Evolutionary conservation across 306 rosid genomes (phyloP).

Genomic region (Senna siamea): DNA sequence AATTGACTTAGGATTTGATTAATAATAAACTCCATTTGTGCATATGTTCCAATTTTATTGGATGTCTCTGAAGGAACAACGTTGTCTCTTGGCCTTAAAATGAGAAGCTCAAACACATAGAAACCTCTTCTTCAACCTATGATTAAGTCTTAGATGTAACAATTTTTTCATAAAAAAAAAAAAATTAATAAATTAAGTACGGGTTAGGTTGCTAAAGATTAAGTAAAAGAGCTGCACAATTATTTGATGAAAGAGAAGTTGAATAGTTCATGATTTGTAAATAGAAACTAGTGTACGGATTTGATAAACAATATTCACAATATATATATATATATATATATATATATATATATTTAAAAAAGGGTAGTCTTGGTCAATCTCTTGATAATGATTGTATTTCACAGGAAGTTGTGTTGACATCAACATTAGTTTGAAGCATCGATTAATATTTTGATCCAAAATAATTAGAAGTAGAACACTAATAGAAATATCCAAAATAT

Average conservation of each 20-base stretch:
- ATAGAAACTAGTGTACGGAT: slow-evolving; percentile 9
- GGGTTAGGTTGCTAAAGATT: too few species aligned
- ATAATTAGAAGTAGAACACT: too few species aligned
- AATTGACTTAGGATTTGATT: neutral
- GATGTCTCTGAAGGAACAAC: neutral
- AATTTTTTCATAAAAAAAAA: too few species aligned
- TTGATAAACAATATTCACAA: slow-evolving; percentile 19
- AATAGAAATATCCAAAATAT: too few species aligned
- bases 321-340: too few species aligned
- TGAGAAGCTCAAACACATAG: neutral
- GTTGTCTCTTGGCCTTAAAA: neutral
- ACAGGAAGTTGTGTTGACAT: neutral
- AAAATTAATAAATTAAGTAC: too few species aligned
- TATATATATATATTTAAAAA: too few species aligned
- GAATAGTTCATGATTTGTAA: neutral
- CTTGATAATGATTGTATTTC: slow-evolving; percentile 12
- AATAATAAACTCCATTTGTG: neutral
- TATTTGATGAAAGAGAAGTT: neutral
- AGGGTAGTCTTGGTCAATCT: slow-evolving; percentile 26
- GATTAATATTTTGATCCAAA: too few species aligned
- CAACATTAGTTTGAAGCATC: slow-evolving; percentile 25
- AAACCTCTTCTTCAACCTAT: neutral
- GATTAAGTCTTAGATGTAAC: neutral
- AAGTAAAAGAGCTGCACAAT: neutral
- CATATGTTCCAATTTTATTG: neutral